Base-by-base conservation (phyloP, 805 yeast genomes). In the Starmerella sp. region DNA sequence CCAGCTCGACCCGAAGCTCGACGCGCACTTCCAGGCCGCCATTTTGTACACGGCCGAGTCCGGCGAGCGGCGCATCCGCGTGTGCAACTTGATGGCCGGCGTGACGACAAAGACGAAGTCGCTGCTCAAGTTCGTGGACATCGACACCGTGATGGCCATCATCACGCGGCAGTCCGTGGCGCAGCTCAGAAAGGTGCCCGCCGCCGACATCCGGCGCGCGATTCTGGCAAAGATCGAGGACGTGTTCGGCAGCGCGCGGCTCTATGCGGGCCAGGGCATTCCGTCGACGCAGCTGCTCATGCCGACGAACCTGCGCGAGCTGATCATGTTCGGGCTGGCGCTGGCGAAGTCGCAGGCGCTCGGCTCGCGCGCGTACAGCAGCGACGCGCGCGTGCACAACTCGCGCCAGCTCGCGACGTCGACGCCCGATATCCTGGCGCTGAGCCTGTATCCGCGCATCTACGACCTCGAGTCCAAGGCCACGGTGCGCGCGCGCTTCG, bases 21-120 rank as follows among this genome's bases (percentile, higher is more conserved):
- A 89, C 67, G 85, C 87, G 28, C 93, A 88, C 67, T 87, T 91
- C 73, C 98, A 93, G 70, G 84, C 86, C 1, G 97, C 97, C 0
- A 62, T 93, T 31, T 72, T 93, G 54, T 91, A 89, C 67, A 85
- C 88, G 48, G 65, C 75, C 2, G 35, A 31, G 15, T 75, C 75
- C 48, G 98, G 98, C 28, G 70, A 75, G 8, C 74, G 97, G 60
- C 83, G 86, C 62, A 91, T 93, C 14, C 77, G 98, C 58, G 89
- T 89, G n/a, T 77, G 86, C 49, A 93, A 93, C 65, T 73, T 81
- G 54, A 83, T 84, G n/a, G 79, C 86, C 48, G 86, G 95, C 0
- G 90, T 87, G 14, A 80, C 93, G 1, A 84, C 83, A 57, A 77
- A 86, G 53, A 71, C 84, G 43, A 77, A 77, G 49, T 89, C 84